Base-by-base conservation (phyloP, 2,329 filamentous ascomycete genomes). In the Pseudogymnoascus sp. region DNA sequence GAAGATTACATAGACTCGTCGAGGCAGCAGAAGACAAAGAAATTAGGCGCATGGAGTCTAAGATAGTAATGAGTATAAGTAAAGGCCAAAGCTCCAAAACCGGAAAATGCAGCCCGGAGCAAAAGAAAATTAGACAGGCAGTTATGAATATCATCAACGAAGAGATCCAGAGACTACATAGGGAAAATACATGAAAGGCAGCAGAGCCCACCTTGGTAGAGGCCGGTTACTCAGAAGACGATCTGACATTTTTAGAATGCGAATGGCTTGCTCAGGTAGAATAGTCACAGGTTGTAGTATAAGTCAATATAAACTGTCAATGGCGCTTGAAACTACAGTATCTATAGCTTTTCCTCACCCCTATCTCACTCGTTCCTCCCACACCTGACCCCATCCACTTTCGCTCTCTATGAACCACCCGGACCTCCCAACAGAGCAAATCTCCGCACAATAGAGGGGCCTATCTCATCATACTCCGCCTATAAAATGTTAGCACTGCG, bases 391-490 rank as follows among this genome's bases (percentile, higher is more conserved):
- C 13, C 35, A 25, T 39, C 6, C 15, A 39, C 36, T 4, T 39
- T 39, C 36, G 45, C 21, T 12, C 29, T 60, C 59, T 80, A 92
- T 70, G 88, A 88, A 71, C 88, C 89, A 58, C 92, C 93, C 9
- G 94, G 94, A 21, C 93, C 94, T 74, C 94, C 94, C 66, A 97
- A 80, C 67, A 97, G 82, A 66, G 92, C 93, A 75, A 97, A 97
- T 78, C 93, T 87, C 76, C 93, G 85, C 64, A 97, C 93, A 75
- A 97, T 97, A 74, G 91, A 92, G 13, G 93, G 93, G 15, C 94
- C 93, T 74, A 96, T 92, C 80, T 97, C 93, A 76, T 97, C 90
- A 74, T 97, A 97, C 81, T 93, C 76, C 59, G 74, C 77, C 67
- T 42, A 18, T 45, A 31, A 59, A 29, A 59, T 15, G 31, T 66